A percentile compares a stretch with the other conserved stretches of the same genome.
Evolutionary conservation across 2,329 filamentous ascomycete species (phyloP).

Genomic region (Diaporthe longicolla): DNA sequence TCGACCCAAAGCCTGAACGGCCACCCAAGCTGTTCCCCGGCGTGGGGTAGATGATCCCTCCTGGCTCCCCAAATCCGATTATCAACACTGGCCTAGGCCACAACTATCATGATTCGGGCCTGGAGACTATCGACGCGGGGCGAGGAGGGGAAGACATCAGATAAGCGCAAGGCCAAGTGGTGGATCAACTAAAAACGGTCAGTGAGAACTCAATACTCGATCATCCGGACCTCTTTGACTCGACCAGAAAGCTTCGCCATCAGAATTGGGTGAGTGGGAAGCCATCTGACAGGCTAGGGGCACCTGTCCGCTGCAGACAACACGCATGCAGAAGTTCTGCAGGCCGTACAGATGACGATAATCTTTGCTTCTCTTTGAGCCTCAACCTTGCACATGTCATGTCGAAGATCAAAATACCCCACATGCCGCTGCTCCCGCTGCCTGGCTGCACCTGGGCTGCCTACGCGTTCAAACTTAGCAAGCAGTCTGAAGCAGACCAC

Average conservation of each 20-base stretch:
- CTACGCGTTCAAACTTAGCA: neutral
- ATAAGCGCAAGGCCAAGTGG: conserved; percentile 12
- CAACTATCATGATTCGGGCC: conserved; percentile 11
- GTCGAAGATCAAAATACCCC: neutral
- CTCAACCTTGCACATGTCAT: conserved; percentile 18
- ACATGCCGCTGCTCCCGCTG: conserved; percentile 21
- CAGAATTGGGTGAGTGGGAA: neutral
- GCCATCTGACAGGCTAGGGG: neutral
- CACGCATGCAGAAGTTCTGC: neutral
- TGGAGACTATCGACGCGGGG: neutral
- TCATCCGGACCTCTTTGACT: conserved; percentile 5
- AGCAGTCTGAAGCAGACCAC: neutral
- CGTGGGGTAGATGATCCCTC: neutral
- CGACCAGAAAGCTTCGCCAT: conserved; percentile 12
- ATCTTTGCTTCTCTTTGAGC: conserved; percentile 20
- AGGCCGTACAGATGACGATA: neutral
- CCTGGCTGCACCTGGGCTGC: neutral
- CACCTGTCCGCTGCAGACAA: neutral
- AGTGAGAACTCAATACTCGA: conserved; percentile 21
- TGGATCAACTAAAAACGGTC: neutral
- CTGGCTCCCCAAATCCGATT: conserved; percentile 12
- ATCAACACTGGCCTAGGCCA: neutral
- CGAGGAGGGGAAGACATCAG: neutral
- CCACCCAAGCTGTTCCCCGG: neutral
- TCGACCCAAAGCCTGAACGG: neutral